A percentile compares a stretch with the other conserved stretches of the same genome.
These are phyloP conservation scores for Kwoniella europaea DNA, from an alignment of 768 basidiomycete genomes.

Conservation along the genomic window DNA sequence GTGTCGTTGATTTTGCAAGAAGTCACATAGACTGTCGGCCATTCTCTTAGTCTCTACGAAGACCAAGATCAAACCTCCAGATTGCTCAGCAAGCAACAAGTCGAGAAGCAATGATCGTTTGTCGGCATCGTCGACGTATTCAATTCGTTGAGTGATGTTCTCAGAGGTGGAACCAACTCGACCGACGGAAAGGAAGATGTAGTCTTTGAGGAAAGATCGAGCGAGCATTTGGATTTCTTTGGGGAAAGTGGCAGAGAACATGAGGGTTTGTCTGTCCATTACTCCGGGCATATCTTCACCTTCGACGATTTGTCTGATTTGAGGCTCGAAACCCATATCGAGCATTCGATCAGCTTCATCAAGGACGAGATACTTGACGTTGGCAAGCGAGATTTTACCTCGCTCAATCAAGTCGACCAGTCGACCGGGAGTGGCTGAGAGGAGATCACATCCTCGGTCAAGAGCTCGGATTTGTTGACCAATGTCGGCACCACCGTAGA, in stretches of 20 bases:
- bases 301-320: slow-evolving; percentile 96
- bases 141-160: slow-evolving; percentile 99
- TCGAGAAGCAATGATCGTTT: slow-evolving; percentile 97
- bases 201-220: slow-evolving; percentile 66
- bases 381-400: slow-evolving; percentile 91
- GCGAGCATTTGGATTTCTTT: slow-evolving; percentile 80
- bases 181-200: slow-evolving; percentile 97
- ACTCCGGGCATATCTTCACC: slow-evolving; percentile 98
- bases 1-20: slow-evolving; percentile 79
- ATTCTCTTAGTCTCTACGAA: slow-evolving; percentile 99
- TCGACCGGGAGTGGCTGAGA: slow-evolving; percentile 96
- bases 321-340: slow-evolving; percentile 99
- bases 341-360: slow-evolving; percentile 99
- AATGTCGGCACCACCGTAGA: slow-evolving; percentile 99
- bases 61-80: slow-evolving; percentile 83
- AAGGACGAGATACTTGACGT: slow-evolving; percentile 96
- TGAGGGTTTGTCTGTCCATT: slow-evolving; percentile 90
- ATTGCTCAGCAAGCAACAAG: slow-evolving; percentile 78
- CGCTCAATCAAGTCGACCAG: slow-evolving; percentile 98
- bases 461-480: slow-evolving; percentile 89
- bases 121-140: slow-evolving; percentile 96
- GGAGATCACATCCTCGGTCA: slow-evolving; percentile 94
- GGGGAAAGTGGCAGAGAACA: slow-evolving; percentile 99
- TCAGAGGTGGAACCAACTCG: slow-evolving; percentile 98
- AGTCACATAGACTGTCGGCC: slow-evolving; percentile 98